phyloP scores from a whole-genome alignment of 2,329 filamentous ascomycete genomes.

The Penicillium hordei region DNA sequence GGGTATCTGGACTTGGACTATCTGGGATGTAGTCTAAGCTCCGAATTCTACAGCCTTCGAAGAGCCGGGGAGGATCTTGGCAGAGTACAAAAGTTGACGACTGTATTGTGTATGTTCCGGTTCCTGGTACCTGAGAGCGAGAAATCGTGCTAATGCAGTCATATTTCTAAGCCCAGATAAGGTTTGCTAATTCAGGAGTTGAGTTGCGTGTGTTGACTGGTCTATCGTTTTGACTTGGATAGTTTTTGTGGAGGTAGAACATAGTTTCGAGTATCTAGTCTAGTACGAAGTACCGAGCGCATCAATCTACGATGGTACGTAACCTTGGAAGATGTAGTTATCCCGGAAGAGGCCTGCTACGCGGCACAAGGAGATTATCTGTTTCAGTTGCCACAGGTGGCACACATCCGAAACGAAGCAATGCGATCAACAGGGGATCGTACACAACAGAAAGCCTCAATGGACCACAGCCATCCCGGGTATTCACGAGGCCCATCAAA shows the following conservation, averaged over 20 bases:
- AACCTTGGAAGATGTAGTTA: neutral
- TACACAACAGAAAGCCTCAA: neutral
- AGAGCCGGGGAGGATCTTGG: slow-evolving; percentile 13
- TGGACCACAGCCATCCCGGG: neutral
- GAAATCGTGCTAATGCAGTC: slow-evolving; percentile 17
- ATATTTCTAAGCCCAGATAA: slow-evolving; percentile 8
- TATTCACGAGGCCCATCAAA: neutral
- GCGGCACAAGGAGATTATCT: neutral
- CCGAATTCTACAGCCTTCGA: neutral
- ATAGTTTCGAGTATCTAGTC: neutral
- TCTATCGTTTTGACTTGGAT: neutral
- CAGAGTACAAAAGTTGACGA: slow-evolving; percentile 17
- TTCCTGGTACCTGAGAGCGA: slow-evolving; percentile 6
- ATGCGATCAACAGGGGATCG: neutral
- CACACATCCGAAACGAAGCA: neutral
- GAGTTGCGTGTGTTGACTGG: neutral
- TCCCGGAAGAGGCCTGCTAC: neutral
- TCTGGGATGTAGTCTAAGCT: neutral
- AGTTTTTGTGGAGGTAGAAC: neutral
- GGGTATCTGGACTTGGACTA: neutral
- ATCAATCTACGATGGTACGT: neutral
- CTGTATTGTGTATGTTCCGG: slow-evolving; percentile 2
- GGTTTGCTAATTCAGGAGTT: slow-evolving; percentile 9
- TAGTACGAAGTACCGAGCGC: neutral
- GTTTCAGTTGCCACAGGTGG: slow-evolving; percentile 1